Evolutionary conservation across 495 filamentous ascomycete species (phyloP), one percentile per base, ranked within the genome.

Genomic region (Trichocladium uniseriatum): DNA sequence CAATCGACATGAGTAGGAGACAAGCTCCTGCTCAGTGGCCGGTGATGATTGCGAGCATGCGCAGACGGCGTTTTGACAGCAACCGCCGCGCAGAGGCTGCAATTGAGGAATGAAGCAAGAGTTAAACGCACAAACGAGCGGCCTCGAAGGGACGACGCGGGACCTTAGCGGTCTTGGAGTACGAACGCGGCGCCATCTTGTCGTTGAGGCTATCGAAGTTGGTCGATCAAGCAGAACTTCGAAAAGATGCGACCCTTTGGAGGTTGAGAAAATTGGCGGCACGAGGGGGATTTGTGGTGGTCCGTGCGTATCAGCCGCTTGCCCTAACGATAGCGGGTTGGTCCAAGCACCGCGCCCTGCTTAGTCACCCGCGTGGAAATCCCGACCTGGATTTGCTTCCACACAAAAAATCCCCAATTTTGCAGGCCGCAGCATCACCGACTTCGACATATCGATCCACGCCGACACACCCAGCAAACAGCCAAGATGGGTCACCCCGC

Each of bases 161-260:
- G 77, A 94, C 86, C 82, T 94, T 95, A 73, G 94, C 91, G 80
- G 92, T 97, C 87, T 98, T 98, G 70, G 86, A 89, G 79, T 95
- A 96, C 53, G 80, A 80, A 73, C 70, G 65, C 54, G 76, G 74
- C 57, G 70, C 69, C 69, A 66, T 66, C 51, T 62, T 66, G 67
- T 68, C 67, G 69, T 69, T 72, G 69, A 64, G 60, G 59, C 54
- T 57, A 39, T 61, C 38, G 56, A 53, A 53, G 55, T 57, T 55
- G 54, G 48, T 64, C 64, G 57, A 55, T 49, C 56, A 45, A 51
- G 49, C 46, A 48, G 57, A 65, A 63, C 59, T 60, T 56, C 53
- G 38, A 35, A 45, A 29, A 46, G 29, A 24, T 36, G 11, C 43
- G 16, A 6, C 10, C 24, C 24, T 29, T 42, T 36, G 48, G 32